Percentiles rank a stretch among this genome's conserved stretches.
Conservation (phyloP, 768 basidiomycete species). For the Hortiboletus flavorubellus region DNA sequence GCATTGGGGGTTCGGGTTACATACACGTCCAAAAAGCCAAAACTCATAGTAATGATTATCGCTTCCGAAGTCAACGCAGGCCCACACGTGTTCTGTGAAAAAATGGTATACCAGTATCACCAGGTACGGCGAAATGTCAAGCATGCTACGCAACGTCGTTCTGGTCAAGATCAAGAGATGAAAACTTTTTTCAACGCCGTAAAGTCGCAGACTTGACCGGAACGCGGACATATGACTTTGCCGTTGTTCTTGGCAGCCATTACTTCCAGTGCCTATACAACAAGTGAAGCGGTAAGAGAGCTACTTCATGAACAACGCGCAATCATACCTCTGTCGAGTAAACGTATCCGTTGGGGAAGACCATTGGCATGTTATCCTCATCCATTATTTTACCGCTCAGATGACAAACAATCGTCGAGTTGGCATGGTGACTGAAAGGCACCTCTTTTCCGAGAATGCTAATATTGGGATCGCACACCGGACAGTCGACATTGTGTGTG, state of each 20-base stretch:
- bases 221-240: constrained; percentile 80
- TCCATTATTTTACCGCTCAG: constrained; percentile 94
- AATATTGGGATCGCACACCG: constrained; percentile 79
- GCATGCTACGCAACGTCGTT: background rate
- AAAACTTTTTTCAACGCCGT: constrained; percentile 80
- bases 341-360: constrained; percentile 86
- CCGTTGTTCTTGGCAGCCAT: constrained; percentile 83
- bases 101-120: background rate
- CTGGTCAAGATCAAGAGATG: constrained; percentile 58
- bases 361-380: constrained; percentile 89
- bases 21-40: constrained; percentile 12
- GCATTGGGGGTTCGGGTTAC: constrained; percentile 15
- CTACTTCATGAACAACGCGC: background rate
- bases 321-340: constrained; percentile 76
- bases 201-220: constrained; percentile 61
- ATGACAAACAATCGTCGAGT: constrained; percentile 91
- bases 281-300: constrained; percentile 9
- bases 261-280: constrained; percentile 71
- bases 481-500: constrained; percentile 81
- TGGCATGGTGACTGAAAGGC: constrained; percentile 90
- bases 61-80: constrained; percentile 21
- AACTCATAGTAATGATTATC: constrained; percentile 11
- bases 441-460: constrained; percentile 80
- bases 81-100: constrained; percentile 15
- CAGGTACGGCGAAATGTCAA: background rate